Evolutionary conservation across 2,329 filamentous ascomycete species (phyloP).

Genomic region (Pyricularia pennisetigena): DNA sequence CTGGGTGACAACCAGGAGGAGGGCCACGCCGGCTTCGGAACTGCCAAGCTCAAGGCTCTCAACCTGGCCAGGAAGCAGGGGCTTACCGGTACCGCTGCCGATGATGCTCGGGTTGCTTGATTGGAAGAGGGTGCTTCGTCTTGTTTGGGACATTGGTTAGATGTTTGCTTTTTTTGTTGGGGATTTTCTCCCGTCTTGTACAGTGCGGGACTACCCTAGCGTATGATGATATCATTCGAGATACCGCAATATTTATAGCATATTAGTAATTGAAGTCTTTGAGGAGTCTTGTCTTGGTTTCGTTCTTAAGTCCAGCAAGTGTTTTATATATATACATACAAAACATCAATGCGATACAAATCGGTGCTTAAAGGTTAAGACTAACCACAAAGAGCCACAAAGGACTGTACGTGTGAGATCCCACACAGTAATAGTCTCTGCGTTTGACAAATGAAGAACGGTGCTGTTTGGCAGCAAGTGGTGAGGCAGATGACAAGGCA

Average conservation of each 20-base stretch:
- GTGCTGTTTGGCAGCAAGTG: too few species aligned
- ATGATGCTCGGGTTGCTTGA: constrained; percentile 2
- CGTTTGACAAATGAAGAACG: too few species aligned
- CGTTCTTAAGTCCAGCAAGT: too few species aligned
- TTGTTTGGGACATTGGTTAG: background rate
- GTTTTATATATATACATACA: too few species aligned
- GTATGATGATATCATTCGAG: background rate
- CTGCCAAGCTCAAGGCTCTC: constrained; percentile 68
- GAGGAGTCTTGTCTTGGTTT: too few species aligned
- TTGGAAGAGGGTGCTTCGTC: background rate
- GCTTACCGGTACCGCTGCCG: constrained; percentile 12
- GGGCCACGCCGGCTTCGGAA: constrained; percentile 72
- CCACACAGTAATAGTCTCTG: too few species aligned
- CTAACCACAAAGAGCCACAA: too few species aligned
- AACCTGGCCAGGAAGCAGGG: constrained; percentile 39
- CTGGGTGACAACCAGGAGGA: constrained; percentile 76
- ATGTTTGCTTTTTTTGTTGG: background rate
- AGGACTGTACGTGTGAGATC: too few species aligned
- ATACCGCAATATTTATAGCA: background rate
- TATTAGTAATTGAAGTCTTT: background rate
- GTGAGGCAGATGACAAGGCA: too few species aligned
- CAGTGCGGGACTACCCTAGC: background rate
- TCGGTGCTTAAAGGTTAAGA: too few species aligned
- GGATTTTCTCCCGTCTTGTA: background rate
- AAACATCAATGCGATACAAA: too few species aligned